A percentile compares a stretch with the other conserved stretches of the same genome.
These are phyloP conservation scores for Vigna angularis DNA, from an alignment of 306 rosid species.

Conservation along the genomic window DNA sequence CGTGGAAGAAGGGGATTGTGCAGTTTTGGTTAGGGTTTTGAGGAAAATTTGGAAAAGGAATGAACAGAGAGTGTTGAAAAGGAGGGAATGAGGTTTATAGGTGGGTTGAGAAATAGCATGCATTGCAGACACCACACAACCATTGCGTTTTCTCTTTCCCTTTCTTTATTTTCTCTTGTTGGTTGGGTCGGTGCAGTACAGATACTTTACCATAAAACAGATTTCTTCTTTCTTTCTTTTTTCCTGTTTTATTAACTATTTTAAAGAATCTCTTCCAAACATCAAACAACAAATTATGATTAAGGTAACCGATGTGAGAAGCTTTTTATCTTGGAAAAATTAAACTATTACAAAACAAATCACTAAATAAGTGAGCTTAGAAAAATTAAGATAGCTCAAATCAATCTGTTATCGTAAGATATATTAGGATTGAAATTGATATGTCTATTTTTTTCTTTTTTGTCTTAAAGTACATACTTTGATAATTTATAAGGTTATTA, in stretches of 20 bases:
- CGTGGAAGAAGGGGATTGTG: background rate
- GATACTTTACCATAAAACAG: background rate
- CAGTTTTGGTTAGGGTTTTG: conserved; percentile 57
- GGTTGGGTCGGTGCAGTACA: conserved; percentile 12
- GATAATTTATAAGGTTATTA: too few species aligned
- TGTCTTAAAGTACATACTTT: too few species aligned
- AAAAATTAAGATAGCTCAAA: too few species aligned
- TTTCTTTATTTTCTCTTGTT: background rate
- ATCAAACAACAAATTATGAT: too few species aligned
- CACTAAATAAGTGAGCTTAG: too few species aligned
- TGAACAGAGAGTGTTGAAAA: background rate
- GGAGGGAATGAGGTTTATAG: conserved; percentile 42
- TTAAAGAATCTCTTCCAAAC: too few species aligned
- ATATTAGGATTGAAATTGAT: too few species aligned
- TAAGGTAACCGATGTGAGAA: background rate
- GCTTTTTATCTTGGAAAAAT: background rate
- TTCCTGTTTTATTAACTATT: background rate
- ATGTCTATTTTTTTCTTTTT: too few species aligned
- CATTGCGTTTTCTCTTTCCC: background rate
- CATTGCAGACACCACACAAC: background rate
- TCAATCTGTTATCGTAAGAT: too few species aligned
- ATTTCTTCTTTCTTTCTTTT: background rate
- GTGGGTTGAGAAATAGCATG: conserved; percentile 40
- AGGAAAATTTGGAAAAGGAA: conserved; percentile 16
- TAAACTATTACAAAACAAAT: background rate